Percentiles rank a stretch among this genome's conserved stretches.
These are phyloP conservation scores for Phytophthora boehmeriae DNA, from an alignment of 352 stramenopile genomes.

Conservation along the genomic window DNA sequence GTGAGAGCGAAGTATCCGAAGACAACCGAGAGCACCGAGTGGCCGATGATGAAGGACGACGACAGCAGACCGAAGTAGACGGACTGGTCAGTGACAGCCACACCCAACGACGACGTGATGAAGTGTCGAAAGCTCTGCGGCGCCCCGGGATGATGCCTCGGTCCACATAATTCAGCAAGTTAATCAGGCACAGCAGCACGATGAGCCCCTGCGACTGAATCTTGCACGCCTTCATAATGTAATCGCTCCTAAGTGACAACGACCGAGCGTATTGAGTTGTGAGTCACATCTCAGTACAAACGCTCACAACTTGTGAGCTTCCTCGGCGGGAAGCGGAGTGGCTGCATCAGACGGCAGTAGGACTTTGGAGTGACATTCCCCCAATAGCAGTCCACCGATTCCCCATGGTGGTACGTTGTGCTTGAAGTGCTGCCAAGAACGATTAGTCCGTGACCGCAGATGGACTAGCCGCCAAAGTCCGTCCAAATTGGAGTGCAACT, in stretches of 20 bases:
- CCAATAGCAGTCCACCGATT: no score
- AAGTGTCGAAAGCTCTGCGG: slow-evolving; percentile 76
- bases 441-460: neutral
- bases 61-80: slow-evolving; percentile 74
- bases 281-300: no score
- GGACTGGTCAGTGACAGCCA: slow-evolving; percentile 40
- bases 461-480: no score
- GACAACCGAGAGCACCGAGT: slow-evolving; percentile 79
- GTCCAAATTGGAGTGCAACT: no score
- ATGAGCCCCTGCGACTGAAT: slow-evolving; percentile 52
- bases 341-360: neutral
- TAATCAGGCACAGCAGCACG: slow-evolving; percentile 85
- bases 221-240: slow-evolving; percentile 21
- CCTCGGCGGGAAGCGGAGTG: neutral
- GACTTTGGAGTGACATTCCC: no score
- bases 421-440: no score
- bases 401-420: no score
- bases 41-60: slow-evolving; percentile 90
- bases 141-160: slow-evolving; percentile 95
- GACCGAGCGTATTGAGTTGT: neutral
- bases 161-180: slow-evolving; percentile 95
- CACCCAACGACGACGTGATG: slow-evolving; percentile 53
- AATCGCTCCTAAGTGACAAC: neutral
- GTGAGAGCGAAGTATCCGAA: slow-evolving; percentile 83
- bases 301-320: no score